phyloP scores from a whole-genome alignment of 1,284 basidiomycete genomes.

The Trichosporon sp. region DNA sequence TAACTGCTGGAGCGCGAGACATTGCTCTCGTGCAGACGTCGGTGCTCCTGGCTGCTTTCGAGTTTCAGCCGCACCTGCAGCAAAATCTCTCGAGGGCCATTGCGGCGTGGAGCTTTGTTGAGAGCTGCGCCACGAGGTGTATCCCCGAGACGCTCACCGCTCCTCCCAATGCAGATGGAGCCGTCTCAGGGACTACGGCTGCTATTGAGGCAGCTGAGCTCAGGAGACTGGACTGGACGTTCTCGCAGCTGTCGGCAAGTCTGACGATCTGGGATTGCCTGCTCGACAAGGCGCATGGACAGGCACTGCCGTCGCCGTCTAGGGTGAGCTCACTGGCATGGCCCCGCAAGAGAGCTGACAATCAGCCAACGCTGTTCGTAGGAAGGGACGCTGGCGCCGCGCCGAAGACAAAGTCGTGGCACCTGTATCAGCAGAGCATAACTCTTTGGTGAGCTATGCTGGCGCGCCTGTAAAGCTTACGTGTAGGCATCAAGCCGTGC shows the following conservation, averaged over 20 bases:
- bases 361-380: slow-evolving; percentile 6
- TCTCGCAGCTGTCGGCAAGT: slow-evolving; percentile 23
- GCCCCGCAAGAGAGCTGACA: slow-evolving; percentile 12
- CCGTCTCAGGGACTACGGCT: background rate
- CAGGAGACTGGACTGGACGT: slow-evolving; percentile 29
- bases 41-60: slow-evolving; percentile 28
- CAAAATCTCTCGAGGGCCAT: slow-evolving; percentile 22
- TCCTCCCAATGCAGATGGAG: background rate
- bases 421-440: slow-evolving; percentile 24
- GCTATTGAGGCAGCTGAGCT: slow-evolving; percentile 16
- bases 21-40: slow-evolving; percentile 26
- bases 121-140: slow-evolving; percentile 18
- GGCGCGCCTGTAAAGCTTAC: background rate
- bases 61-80: slow-evolving; percentile 28
- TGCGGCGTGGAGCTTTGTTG: slow-evolving; percentile 21
- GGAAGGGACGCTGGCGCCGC: background rate
- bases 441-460: slow-evolving; percentile 22
- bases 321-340: no score
- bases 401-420: slow-evolving; percentile 13
- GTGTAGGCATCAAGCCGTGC: slow-evolving; percentile 10
- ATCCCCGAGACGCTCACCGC: background rate
- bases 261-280: slow-evolving; percentile 19
- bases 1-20: slow-evolving; percentile 22
- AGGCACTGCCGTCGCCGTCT: background rate
- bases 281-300: background rate